Base-by-base conservation (phyloP, 306 rosid genomes). In the Biancaea sappan region DNA sequence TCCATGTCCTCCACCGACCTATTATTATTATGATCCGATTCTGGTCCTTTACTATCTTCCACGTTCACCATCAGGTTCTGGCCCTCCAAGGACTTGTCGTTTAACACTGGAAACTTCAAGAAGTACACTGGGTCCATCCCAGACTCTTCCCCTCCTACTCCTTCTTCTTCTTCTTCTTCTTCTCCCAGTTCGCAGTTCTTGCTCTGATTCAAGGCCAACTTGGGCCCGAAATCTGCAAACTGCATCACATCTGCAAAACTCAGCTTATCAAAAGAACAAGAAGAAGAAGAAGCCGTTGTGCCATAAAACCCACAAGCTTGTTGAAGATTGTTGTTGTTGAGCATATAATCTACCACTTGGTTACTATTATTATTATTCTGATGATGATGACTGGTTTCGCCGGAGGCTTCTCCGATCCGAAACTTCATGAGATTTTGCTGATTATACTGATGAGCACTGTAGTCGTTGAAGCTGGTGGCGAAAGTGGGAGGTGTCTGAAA, bases 201-300 rank as follows among this genome's bases (percentile, higher is more conserved):
- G 74, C 76, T 54, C 69, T 91, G 97, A 73, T 89, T 89, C 19
- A 93, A 74, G 35, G 87, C 91, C 47, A 92, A 38, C 56, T 92
- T 92, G 21, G 96, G 96, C 16, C 98, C 98, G 15, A 92, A 92
- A 82, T 92, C 98, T 5, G 98, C 93, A 41, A 93, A 93, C 84
- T 93, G 96, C 98, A 93, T 90, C 78, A 91, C 97, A 40, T 93
- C 98, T 2, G 93, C 93, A 34, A 93, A 91, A 76, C 89, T 91
- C 56, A 91, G 68, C 32, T 89, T 92, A 47, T 92, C 97, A 21
- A 83, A 84, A 48, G 88, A 83, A 68, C 54, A 5, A 6, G 41
- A 83, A 68, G 59, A 5, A 6, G 41, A 59, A 57, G 11, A 5
- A 6, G 14, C 10, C 1, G 65, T 59, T 10, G 80, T 28, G 35